Conservation (phyloP, 2,329 filamentous ascomycete species). For the Sclerotinia spermophila region DNA sequence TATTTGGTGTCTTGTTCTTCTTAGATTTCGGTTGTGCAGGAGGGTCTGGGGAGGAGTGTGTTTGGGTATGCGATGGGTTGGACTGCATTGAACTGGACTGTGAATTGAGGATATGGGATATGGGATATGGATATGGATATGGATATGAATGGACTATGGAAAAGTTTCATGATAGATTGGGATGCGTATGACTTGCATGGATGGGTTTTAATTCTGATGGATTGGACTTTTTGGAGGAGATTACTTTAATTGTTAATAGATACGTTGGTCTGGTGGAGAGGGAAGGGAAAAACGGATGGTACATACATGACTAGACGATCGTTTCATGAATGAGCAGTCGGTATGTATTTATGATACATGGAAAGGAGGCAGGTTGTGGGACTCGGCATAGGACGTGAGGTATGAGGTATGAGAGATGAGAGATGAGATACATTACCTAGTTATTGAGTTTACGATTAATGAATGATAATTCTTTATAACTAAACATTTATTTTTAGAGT, state of each 20-base stretch:
- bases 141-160: neutral
- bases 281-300: neutral
- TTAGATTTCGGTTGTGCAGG: neutral
- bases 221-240: too few relatives aligned
- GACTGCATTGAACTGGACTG: neutral
- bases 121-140: neutral
- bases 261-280: neutral
- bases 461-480: neutral
- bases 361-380: too few relatives aligned
- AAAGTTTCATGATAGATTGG: neutral
- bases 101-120: neutral
- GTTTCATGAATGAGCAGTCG: neutral
- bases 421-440: neutral
- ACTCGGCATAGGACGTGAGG: too few relatives aligned
- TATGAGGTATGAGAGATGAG: neutral
- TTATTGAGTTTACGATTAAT: neutral
- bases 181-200: neutral
- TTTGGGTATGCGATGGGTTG: neutral
- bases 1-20: conserved; percentile 35
- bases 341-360: neutral
- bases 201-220: neutral
- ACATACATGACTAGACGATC: neutral
- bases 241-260: neutral
- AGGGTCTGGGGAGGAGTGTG: neutral
- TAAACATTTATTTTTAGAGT: too few relatives aligned